phyloP scores from a whole-genome alignment of 306 rosid species.

The Trifolium pratense region DNA sequence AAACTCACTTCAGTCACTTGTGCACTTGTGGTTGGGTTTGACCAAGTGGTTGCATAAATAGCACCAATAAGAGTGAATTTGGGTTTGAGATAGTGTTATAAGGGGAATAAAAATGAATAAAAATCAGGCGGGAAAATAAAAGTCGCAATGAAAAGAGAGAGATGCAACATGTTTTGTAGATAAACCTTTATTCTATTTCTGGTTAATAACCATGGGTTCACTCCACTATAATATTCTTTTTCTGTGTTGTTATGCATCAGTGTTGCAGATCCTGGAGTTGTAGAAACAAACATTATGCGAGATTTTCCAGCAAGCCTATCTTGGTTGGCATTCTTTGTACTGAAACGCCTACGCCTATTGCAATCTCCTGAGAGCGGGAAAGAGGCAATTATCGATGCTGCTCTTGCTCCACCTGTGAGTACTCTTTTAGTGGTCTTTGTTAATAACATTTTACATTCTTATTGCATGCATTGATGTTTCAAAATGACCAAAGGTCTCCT shows the following conservation, averaged over 20 bases:
- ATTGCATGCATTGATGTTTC: conserved; percentile 31
- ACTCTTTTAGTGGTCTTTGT: conserved; percentile 22
- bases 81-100: conserved; percentile 31
- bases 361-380: conserved; percentile 67
- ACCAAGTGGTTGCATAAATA: conserved; percentile 3
- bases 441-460: conserved; percentile 19
- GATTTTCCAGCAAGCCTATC: conserved; percentile 72
- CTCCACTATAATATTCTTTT: conserved; percentile 32
- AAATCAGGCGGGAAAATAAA: conserved; percentile 9
- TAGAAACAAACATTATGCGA: conserved; percentile 75
- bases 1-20: conserved; percentile 2
- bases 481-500: background rate
- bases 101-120: conserved; percentile 14
- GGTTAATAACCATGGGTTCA: conserved; percentile 18
- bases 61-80: conserved; percentile 15
- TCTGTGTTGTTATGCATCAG: conserved; percentile 53
- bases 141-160: background rate
- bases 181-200: conserved; percentile 2
- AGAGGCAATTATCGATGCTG: conserved; percentile 72
- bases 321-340: conserved; percentile 46
- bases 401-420: conserved; percentile 79
- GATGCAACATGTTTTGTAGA: conserved; percentile 14
- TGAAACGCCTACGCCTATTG: conserved; percentile 61
- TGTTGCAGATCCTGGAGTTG: conserved; percentile 84
- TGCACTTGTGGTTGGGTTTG: conserved; percentile 31